Evolutionary conservation across 2,329 filamentous ascomycete species (phyloP).

Genomic region (Endothia cerciana): DNA sequence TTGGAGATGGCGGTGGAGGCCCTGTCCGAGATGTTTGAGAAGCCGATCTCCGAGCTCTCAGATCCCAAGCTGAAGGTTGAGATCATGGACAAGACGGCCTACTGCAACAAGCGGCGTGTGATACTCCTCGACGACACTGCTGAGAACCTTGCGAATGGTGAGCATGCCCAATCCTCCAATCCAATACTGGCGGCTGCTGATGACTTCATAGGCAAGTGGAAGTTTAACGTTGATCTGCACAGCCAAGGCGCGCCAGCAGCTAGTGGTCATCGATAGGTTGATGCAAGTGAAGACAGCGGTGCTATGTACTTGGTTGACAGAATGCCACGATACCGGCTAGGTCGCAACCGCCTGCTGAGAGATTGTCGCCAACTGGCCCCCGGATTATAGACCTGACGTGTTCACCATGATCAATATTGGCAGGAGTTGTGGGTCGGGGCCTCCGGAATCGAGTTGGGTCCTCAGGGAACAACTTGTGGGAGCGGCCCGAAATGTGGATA

Average conservation of each 20-base stretch:
- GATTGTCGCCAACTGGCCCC: background rate
- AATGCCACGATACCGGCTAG: background rate
- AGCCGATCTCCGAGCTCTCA: slow-evolving; percentile 84
- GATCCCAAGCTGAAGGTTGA: slow-evolving; percentile 92
- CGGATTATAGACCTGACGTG: background rate
- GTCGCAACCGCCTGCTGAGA: background rate
- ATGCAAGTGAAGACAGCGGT: background rate
- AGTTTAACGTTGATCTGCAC: slow-evolving; percentile 46
- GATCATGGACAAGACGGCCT: slow-evolving; percentile 97
- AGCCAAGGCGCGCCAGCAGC: slow-evolving; percentile 27
- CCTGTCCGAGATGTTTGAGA: slow-evolving; percentile 99
- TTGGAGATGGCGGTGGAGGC: slow-evolving; percentile 96
- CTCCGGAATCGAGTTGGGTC: background rate
- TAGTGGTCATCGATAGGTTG: slow-evolving; percentile 34
- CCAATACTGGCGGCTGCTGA: slow-evolving; percentile 33
- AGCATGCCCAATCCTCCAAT: slow-evolving; percentile 38
- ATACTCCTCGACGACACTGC: slow-evolving; percentile 93
- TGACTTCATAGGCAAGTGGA: slow-evolving; percentile 47
- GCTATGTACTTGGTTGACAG: background rate
- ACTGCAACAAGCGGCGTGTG: slow-evolving; percentile 89
- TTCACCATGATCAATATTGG: background rate
- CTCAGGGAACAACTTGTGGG: background rate
- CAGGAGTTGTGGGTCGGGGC: background rate
- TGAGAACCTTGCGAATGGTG: slow-evolving; percentile 86
- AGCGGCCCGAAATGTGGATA: background rate